These are phyloP conservation scores for Monosporascus cannonballus DNA, from an alignment of 2,329 filamentous ascomycete genomes.

Conservation along the genomic window DNA sequence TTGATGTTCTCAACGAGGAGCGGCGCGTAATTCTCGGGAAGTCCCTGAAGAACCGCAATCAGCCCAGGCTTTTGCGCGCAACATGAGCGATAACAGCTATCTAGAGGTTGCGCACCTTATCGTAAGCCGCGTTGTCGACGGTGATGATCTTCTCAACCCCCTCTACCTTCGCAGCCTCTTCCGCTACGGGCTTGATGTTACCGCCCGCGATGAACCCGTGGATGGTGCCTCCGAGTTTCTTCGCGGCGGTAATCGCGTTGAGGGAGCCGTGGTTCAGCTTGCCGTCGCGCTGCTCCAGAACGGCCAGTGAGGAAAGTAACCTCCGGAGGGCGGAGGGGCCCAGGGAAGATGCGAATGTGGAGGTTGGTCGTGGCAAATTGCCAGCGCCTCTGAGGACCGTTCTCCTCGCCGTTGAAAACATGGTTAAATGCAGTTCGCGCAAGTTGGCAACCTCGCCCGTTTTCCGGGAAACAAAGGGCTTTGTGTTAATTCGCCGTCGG, in stretches of 20 bases:
- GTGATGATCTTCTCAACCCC: conserved; percentile 88
- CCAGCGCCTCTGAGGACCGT: conserved; percentile 19
- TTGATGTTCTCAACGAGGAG: conserved; percentile 94
- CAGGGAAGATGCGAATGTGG: conserved; percentile 25
- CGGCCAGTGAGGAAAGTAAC: conserved; percentile 79
- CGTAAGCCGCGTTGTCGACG: conserved; percentile 84
- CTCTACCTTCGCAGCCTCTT: conserved; percentile 80
- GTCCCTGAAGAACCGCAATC: conserved; percentile 47
- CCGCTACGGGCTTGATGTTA: conserved; percentile 68
- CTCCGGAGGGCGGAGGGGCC: conserved; percentile 54
- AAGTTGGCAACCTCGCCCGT: neutral
- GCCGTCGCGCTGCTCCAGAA: conserved; percentile 89
- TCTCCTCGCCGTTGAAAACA: conserved; percentile 23
- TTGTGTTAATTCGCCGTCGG: neutral
- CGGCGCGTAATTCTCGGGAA: conserved; percentile 92
- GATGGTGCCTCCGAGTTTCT: conserved; percentile 77
- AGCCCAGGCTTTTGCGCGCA: too few relatives aligned
- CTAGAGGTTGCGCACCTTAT: conserved; percentile 56
- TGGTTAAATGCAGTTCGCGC: conserved; percentile 4
- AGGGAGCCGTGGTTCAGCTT: conserved; percentile 78
- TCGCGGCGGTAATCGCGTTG: conserved; percentile 77
- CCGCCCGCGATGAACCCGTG: conserved; percentile 84
- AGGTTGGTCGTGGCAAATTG: conserved; percentile 16
- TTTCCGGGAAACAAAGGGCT: neutral
- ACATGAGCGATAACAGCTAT: too few relatives aligned